Conservation (phyloP, 2,329 filamentous ascomycete genomes). For the Mariannaea sp. region DNA sequence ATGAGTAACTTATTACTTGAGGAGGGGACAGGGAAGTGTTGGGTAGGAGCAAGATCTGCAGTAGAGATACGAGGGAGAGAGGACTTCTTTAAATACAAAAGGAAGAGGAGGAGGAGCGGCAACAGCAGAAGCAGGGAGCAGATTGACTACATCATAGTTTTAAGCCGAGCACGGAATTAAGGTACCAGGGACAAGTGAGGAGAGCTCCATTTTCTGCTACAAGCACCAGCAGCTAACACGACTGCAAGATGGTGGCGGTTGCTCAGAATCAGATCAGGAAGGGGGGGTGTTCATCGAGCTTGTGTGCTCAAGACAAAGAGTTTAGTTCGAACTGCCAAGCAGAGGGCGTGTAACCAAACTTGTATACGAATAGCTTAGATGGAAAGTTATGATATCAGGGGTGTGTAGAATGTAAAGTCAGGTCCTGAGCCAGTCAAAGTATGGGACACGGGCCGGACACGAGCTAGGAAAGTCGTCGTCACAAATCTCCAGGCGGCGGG, state of each 20-base stretch:
- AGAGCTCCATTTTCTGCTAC: constrained; percentile 22
- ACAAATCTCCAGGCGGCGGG: constrained; percentile 2
- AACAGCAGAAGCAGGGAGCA: too few relatives aligned
- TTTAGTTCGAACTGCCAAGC: too few relatives aligned
- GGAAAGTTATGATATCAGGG: too few relatives aligned
- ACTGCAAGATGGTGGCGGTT: constrained; percentile 23
- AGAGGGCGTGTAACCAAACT: too few relatives aligned
- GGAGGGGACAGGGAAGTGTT: constrained; percentile 25
- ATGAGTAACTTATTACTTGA: constrained; percentile 30
- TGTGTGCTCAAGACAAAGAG: too few relatives aligned
- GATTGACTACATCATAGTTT: too few relatives aligned
- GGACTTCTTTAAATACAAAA: constrained; percentile 35
- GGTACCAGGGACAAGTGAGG: constrained; percentile 17
- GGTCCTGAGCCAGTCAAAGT: constrained; percentile 15
- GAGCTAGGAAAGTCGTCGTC: constrained; percentile 13
- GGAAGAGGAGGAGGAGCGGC: too few relatives aligned
- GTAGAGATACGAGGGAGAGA: constrained; percentile 14
- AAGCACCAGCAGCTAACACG: constrained; percentile 28
- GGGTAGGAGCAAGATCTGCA: neutral
- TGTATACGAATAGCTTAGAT: too few relatives aligned
- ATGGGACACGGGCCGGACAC: constrained; percentile 30
- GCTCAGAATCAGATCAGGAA: constrained; percentile 30
- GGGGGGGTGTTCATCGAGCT: constrained; percentile 21
- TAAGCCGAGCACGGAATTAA: constrained; percentile 15
- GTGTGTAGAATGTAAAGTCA: too few relatives aligned